Evolutionary conservation across 176 grass and related monocot species (phyloP), one percentile per base, ranked within the genome.

Genomic region (Avena insularis): DNA sequence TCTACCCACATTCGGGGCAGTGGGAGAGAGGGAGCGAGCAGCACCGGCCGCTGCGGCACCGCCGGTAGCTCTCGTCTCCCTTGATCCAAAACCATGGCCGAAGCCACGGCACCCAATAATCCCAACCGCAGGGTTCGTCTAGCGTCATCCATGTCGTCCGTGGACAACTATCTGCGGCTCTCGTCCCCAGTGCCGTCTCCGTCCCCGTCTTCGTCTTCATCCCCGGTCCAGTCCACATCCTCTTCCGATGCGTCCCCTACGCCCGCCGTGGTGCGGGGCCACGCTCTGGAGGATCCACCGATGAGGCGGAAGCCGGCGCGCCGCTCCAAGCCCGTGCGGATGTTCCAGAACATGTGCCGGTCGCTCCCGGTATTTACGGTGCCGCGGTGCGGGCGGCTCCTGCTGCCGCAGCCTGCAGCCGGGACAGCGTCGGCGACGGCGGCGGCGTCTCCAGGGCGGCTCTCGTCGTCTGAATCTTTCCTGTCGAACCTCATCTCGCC

Each of bases 301-400:
- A 16, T 5, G 29, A 65, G 83, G 12, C 46, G 62, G 0, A 23
- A 45, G 46, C 81, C 88, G 15, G 9, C 21, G 0, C 75, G 82
- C 1, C 79, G 79, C 4, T 85, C 72, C 21, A 84, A 86, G 8
- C 86, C 87, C 0, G 13, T 91, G 20, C 86, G 94, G 56, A 45
- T 92, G 71, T 59, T 97, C 60, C 59, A 83, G 8, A 71, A 56
- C 58, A 38, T 94, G 45, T 97, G 77, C 77, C 90, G 81, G 9
- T 85, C 95, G 15, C 85, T 97, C 0, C 94, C 95, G 9, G 61
- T 97, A 33, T 60, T 92, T 71, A 92, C 67, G 73, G 23, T 15
- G 14, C 84, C 84, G 27, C 82, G 76, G 60, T 97, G 90, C 77
- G 60, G 73, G 48, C 78, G 50, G 47, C 29, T 81, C 9, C 82